phyloP scores from a whole-genome alignment of 257 asterid species.

The Sherardia arvensis region DNA sequence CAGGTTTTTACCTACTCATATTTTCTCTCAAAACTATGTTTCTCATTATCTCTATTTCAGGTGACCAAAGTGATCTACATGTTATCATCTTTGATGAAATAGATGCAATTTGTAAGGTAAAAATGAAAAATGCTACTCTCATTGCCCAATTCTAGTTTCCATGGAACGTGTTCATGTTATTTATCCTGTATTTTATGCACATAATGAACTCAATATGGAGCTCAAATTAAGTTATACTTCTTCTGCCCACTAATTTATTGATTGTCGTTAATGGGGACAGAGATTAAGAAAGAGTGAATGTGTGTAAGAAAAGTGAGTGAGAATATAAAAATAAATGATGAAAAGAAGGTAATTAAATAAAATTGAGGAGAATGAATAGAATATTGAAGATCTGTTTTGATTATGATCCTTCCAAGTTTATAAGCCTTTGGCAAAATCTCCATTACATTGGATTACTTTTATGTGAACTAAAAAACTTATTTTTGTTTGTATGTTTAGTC shows the following conservation, averaged over 20 bases:
- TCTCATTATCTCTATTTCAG: constrained; percentile 40
- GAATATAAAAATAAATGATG: neutral
- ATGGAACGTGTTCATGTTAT: neutral
- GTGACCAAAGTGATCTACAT: constrained; percentile 96
- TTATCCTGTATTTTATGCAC: neutral
- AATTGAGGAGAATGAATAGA: neutral
- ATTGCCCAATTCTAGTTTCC: neutral
- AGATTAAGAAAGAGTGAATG: neutral
- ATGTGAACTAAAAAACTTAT: constrained; percentile 6
- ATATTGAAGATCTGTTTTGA: neutral
- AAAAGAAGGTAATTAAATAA: neutral
- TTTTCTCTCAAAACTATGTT: constrained; percentile 14
- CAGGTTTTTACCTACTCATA: constrained; percentile 9
- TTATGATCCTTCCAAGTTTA: neutral
- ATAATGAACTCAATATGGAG: neutral
- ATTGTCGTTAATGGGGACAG: neutral
- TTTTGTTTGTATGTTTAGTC: constrained; percentile 49
- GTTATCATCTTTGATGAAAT: constrained; percentile 97
- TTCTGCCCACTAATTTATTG: neutral
- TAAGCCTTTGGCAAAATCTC: neutral
- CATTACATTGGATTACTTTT: neutral
- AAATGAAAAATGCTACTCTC: constrained; percentile 13
- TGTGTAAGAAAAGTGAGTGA: neutral
- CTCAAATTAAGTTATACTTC: neutral
- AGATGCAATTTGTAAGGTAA: constrained; percentile 99